Conservation (phyloP, 2,329 filamentous ascomycete species). For the Fusarium albidum region DNA sequence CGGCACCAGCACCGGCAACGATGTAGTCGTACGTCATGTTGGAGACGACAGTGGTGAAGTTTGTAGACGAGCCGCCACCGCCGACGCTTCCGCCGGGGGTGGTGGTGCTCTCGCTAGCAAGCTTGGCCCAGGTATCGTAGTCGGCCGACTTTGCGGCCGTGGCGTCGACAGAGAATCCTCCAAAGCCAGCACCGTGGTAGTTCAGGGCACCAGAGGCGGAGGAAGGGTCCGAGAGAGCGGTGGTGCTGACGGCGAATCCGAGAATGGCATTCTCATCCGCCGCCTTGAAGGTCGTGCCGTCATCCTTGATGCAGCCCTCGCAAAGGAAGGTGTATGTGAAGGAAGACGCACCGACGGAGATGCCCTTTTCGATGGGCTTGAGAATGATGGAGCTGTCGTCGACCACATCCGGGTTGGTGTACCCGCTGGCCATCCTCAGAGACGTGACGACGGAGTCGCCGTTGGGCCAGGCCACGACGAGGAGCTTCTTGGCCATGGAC, state of each 20-base stretch:
- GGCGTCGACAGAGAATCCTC: constrained; percentile 52
- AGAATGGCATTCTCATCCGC: constrained; percentile 55
- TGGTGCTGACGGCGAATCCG: constrained; percentile 64
- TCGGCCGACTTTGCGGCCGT: constrained; percentile 52
- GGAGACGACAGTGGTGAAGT: constrained; percentile 44
- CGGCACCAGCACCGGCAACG: constrained; percentile 69
- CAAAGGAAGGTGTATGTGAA: constrained; percentile 74
- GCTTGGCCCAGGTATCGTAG: constrained; percentile 50
- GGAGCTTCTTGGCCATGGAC: constrained; percentile 65
- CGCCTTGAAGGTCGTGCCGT: constrained; percentile 54
- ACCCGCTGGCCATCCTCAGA: constrained; percentile 66
- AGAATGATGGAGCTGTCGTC: constrained; percentile 60
- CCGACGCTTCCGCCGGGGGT: constrained; percentile 39
- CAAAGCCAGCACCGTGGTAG: constrained; percentile 52
- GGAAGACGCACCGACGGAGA: constrained; percentile 63
- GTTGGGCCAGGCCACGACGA: constrained; percentile 66
- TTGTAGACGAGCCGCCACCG: constrained; percentile 34
- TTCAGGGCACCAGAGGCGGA: constrained; percentile 45
- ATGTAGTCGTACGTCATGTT: constrained; percentile 66
- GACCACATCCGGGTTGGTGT: constrained; percentile 66
- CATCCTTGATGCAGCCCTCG: constrained; percentile 62
- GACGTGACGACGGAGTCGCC: constrained; percentile 62
- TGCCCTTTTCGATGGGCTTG: constrained; percentile 67
- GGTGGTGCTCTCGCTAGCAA: constrained; percentile 51
- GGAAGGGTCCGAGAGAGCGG: constrained; percentile 49